Conservation (phyloP, 2,329 filamentous ascomycete species). For the Thielaviopsis euricoi region DNA sequence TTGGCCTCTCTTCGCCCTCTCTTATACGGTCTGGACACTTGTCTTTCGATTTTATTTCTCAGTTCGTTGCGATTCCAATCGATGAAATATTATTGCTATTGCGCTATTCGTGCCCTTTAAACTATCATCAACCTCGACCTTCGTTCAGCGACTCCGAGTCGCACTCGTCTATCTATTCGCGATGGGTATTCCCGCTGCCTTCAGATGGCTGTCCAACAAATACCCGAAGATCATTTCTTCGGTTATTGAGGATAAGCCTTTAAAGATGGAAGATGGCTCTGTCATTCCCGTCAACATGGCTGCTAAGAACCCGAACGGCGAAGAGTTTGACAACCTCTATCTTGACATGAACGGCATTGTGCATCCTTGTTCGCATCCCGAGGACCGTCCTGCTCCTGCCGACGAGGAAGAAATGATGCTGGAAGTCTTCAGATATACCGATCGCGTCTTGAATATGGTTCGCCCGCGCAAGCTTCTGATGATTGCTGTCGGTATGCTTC, state of each 20-base stretch:
- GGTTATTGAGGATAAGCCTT: slow-evolving; percentile 72
- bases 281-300: slow-evolving; percentile 74
- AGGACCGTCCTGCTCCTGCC: slow-evolving; percentile 76
- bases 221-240: slow-evolving; percentile 94
- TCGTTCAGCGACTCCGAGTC: slow-evolving; percentile 1
- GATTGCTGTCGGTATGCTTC: slow-evolving; percentile 73
- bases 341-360: slow-evolving; percentile 99
- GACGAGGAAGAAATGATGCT: slow-evolving; percentile 99
- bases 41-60: neutral
- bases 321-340: slow-evolving; percentile 96
- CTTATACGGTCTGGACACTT: neutral
- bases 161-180: slow-evolving; percentile 15
- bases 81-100: neutral
- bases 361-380: slow-evolving; percentile 94
- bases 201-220: slow-evolving; percentile 91
- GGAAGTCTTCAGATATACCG: slow-evolving; percentile 96
- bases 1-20: neutral
- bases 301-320: slow-evolving; percentile 81
- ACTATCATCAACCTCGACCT: neutral
- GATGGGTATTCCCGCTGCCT: slow-evolving; percentile 92
- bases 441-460: slow-evolving; percentile 97
- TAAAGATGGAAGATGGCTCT: slow-evolving; percentile 64
- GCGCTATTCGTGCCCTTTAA: neutral
- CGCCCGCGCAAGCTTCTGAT: slow-evolving; percentile 88
- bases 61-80: neutral